These are phyloP conservation scores for Arabis hirsuta DNA, from an alignment of 345 rosid genomes.

Conservation along the genomic window DNA sequence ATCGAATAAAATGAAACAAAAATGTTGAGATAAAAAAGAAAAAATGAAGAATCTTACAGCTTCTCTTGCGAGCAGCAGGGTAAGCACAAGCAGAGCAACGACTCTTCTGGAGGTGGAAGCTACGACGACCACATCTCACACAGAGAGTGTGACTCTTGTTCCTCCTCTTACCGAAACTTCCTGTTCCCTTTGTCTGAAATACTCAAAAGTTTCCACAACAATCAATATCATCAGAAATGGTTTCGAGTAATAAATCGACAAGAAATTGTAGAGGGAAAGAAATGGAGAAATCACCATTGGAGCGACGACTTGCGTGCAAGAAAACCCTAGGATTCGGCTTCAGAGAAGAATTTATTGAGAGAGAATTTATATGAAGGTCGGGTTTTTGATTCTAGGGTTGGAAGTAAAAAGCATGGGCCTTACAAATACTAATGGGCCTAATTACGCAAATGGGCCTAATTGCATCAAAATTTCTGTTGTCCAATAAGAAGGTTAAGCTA, in stretches of 20 bases:
- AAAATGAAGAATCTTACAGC: constrained; percentile 51
- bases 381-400: constrained; percentile 39
- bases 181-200: constrained; percentile 92
- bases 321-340: constrained; percentile 37
- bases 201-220: constrained; percentile 21
- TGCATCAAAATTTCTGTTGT: neutral
- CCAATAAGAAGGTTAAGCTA: neutral
- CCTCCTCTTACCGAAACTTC: constrained; percentile 98
- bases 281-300: constrained; percentile 43
- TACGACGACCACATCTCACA: constrained; percentile 97
- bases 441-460: neutral
- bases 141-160: constrained; percentile 99
- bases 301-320: constrained; percentile 35
- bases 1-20: neutral
- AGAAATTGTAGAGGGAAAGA: neutral
- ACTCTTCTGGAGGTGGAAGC: constrained; percentile 98
- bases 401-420: constrained; percentile 16
- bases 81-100: constrained; percentile 90
- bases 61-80: constrained; percentile 99
- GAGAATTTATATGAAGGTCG: constrained; percentile 23
- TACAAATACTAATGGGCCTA: neutral
- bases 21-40: neutral
- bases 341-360: constrained; percentile 10
- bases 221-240: constrained; percentile 3
- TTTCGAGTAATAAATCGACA: neutral